A percentile compares a stretch with the other conserved stretches of the same genome.
These are phyloP conservation scores for Aspergillus coremiiformis DNA, from an alignment of 495 filamentous ascomycete genomes.

Conservation along the genomic window DNA sequence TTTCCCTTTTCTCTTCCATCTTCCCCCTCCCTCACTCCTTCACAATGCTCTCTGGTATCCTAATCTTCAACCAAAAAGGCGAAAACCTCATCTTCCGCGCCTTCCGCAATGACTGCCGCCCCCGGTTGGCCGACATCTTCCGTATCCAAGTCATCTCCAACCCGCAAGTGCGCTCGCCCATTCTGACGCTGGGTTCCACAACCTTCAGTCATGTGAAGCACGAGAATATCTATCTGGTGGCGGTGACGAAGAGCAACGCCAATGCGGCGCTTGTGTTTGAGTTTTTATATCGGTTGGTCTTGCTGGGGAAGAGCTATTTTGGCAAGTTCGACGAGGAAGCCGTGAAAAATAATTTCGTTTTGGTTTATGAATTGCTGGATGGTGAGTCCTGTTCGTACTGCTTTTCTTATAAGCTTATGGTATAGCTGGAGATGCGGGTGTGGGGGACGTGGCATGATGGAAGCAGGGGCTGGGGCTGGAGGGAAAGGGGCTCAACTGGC, in stretches of 20 bases:
- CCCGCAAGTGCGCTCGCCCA: conserved; percentile 92
- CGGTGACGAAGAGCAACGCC: conserved; percentile 98
- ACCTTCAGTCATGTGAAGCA: conserved; percentile 99
- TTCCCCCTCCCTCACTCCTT: conserved; percentile 1
- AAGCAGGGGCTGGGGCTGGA: not conserved
- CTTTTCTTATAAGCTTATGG: not conserved
- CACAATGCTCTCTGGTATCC: conserved; percentile 89
- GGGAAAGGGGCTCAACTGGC: not conserved
- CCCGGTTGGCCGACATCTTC: conserved; percentile 95
- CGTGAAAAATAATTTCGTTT: conserved; percentile 99
- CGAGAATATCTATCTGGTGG: conserved; percentile 98
- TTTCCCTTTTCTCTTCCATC: not conserved
- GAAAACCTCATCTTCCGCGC: conserved; percentile 99
- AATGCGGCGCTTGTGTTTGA: conserved; percentile 98
- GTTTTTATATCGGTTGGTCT: conserved; percentile 88
- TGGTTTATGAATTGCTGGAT: conserved; percentile 96
- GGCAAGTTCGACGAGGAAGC: conserved; percentile 99
- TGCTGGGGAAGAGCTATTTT: conserved; percentile 92
- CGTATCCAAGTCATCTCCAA: conserved; percentile 99
- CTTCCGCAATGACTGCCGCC: conserved; percentile 95
- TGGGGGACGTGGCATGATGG: not conserved
- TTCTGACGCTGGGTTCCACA: conserved; percentile 93
- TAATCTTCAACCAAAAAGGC: conserved; percentile 99
- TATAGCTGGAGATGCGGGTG: not conserved
- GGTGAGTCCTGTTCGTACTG: conserved; percentile 43